These are phyloP conservation scores for Saraca asoca DNA, from an alignment of 331 rosid species.

Conservation along the genomic window DNA sequence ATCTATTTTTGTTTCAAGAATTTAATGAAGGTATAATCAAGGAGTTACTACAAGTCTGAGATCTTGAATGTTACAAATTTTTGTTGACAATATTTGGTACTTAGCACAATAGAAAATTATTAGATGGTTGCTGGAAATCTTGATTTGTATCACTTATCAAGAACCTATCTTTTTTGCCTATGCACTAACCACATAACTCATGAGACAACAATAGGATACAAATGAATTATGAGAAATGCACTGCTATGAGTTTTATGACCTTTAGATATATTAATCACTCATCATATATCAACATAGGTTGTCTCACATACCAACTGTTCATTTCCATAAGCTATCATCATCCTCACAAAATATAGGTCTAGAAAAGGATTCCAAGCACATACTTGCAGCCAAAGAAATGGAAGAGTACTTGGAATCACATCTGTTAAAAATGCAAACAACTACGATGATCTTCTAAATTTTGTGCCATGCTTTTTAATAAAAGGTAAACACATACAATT, in stretches of 20 bases:
- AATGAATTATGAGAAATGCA: constrained; percentile 18
- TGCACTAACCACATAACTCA: constrained; percentile 2
- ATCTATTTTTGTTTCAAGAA: no score
- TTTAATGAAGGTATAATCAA: no score
- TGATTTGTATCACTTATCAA: no score
- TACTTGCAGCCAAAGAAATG: constrained; percentile 63
- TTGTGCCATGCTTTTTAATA: no score
- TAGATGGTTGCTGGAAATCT: no score
- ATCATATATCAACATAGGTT: not conserved
- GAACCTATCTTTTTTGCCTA: constrained; percentile 20
- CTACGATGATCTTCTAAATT: constrained; percentile 3
- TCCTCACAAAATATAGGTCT: constrained; percentile 81
- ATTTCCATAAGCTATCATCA: constrained; percentile 86
- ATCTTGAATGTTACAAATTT: no score
- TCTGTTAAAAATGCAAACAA: constrained; percentile 37
- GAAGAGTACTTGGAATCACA: constrained; percentile 38
- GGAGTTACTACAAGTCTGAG: no score
- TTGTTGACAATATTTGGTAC: no score
- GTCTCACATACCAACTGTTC: constrained; percentile 71
- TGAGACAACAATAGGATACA: not conserved
- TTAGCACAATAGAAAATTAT: no score
- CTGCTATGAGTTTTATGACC: not conserved
- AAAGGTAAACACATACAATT: constrained; percentile 59
- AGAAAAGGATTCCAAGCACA: constrained; percentile 87
- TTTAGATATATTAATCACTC: constrained; percentile 12